Percentiles rank a stretch among this genome's conserved stretches.
Conservation (phyloP, 257 asterid species). For the Datura wrightii region DNA sequence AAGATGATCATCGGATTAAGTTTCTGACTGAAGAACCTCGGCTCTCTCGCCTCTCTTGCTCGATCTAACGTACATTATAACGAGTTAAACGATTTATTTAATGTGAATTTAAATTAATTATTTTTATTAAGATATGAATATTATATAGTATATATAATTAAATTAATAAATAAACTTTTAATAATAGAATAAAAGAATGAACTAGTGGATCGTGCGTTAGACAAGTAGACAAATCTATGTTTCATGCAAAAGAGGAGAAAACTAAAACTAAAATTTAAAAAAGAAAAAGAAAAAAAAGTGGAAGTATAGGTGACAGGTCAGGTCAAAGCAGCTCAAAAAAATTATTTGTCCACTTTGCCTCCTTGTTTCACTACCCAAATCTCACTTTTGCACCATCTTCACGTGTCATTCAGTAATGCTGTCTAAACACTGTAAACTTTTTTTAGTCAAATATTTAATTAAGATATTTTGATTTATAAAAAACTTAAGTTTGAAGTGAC, state of each 20-base stretch:
- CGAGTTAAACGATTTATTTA: neutral
- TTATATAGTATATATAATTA: too few relatives aligned
- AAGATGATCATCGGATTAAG: neutral
- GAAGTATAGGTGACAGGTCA: neutral
- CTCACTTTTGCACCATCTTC: slow-evolving; percentile 16
- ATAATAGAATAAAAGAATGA: too few relatives aligned
- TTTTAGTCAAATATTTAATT: neutral
- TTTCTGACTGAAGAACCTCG: neutral
- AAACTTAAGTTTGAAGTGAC: too few relatives aligned
- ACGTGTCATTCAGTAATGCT: neutral
- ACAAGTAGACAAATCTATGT: too few relatives aligned
- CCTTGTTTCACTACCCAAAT: neutral
- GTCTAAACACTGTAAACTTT: neutral
- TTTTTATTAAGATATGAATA: too few relatives aligned
- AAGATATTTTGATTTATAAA: neutral
- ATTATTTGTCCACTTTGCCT: slow-evolving; percentile 7
- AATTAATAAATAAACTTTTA: too few relatives aligned
- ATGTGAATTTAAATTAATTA: too few relatives aligned
- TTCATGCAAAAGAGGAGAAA: too few relatives aligned
- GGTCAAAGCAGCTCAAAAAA: neutral
- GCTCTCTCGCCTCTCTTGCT: neutral
- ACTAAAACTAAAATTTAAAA: too few relatives aligned
- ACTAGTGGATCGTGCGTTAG: too few relatives aligned
- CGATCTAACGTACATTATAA: neutral
- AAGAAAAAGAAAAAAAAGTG: neutral